Conservation (phyloP, 163 green algal genomes). For the Coccomyxa subellipsoidea region DNA sequence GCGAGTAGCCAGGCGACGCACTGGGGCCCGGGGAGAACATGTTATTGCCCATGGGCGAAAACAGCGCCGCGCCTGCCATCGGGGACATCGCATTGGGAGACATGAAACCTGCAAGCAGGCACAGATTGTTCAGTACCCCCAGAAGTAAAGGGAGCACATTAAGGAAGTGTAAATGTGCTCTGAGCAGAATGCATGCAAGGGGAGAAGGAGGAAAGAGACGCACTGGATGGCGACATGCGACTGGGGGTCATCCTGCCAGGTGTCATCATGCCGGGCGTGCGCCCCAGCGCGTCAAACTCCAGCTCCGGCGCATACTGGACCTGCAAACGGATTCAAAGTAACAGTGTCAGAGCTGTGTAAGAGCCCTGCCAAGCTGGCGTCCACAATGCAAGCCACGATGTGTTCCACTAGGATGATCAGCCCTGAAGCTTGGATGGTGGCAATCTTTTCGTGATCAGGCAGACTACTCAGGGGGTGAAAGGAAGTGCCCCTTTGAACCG, state of each 20-base stretch:
- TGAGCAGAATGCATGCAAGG: too few species aligned
- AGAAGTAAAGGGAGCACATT: too few species aligned
- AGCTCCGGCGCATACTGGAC: conserved; percentile 12
- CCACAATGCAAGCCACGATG: not conserved
- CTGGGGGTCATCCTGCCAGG: conserved; percentile 63
- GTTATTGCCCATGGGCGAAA: conserved; percentile 40
- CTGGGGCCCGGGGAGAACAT: conserved; percentile 38
- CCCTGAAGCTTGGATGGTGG: too few species aligned
- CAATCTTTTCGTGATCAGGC: too few species aligned
- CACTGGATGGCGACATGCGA: conserved; percentile 54
- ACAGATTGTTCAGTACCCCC: not conserved
- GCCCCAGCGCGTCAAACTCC: not conserved
- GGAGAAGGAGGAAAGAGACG: too few species aligned
- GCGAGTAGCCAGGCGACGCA: conserved; percentile 59
- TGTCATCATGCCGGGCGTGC: conserved; percentile 35
- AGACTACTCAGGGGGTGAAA: too few species aligned
- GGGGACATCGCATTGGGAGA: conserved; percentile 26
- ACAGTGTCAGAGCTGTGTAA: not conserved
- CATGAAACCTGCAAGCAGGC: conserved; percentile 18
- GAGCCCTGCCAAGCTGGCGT: not conserved
- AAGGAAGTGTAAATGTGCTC: too few species aligned
- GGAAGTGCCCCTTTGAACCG: too few species aligned
- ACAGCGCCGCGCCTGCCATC: conserved; percentile 22
- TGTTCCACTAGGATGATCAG: too few species aligned
- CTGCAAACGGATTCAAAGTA: not conserved